Evolutionary conservation across 257 asterid species (phyloP), one percentile per base, ranked within the genome.

Genomic region (Mentha longifolia): DNA sequence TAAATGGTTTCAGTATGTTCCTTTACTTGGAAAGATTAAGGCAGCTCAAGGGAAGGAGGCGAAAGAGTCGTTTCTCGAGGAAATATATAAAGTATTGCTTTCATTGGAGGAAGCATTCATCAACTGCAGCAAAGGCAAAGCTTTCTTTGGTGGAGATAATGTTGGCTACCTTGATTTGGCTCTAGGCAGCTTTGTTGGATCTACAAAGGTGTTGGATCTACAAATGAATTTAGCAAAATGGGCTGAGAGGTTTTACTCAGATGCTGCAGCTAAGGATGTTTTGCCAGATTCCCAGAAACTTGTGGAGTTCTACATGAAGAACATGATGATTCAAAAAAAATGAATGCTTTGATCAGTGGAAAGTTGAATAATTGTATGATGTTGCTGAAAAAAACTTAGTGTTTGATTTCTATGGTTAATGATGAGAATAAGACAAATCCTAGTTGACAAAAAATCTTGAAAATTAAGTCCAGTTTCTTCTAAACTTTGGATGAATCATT

Each of bases 251-350:
- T 72, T 88, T 16, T 22, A 68, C 73, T 70, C 73, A 17, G 73
- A 85, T 51, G 30, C 4, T 17, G 66, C 70, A 41, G 87, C 85
- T 59, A 88, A 88, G 76, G 84, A 80, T 70, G 80, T 88, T 49
- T 57, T 88, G 78, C 91, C 89, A 1, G 80, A 73, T 22, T 65
- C 87, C 61, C 82, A 80, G 12, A 83, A 80, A 68, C 89, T 90
- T 22, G 9, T 71, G 8, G 87, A 82, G 58, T 74, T 80, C 39
- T 70, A 51, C 41, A 73, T 22, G 75, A 75, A 9, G 0, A 35
- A 35, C 39, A 35, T 35, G 39, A 35, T 60, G 78, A 31, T 77
- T 3, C 25, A 52, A 57, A 43, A n/a, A n/a, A n/a, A 33, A 37
- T 35, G 5, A 33, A 31, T 19, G n/a, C 17, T 49, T 22, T 22